phyloP scores from a whole-genome alignment of 2,329 filamentous ascomycete genomes.

The Nannizziopsis barbatae region DNA sequence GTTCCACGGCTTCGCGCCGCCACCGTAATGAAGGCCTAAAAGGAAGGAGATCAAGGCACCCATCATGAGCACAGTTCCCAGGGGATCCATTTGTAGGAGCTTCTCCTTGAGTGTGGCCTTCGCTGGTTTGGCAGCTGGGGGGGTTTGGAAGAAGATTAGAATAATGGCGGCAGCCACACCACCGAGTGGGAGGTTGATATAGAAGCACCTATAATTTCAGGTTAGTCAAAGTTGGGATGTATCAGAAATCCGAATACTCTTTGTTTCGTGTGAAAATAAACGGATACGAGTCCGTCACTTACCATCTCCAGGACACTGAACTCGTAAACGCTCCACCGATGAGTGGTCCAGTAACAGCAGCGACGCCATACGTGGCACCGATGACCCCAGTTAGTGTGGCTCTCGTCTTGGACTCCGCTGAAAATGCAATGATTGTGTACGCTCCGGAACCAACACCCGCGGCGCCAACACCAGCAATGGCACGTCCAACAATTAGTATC shows the following conservation, averaged over 20 bases:
- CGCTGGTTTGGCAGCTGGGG: constrained; percentile 4
- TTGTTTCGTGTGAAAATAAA: too few species aligned
- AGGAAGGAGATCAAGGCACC: constrained; percentile 37
- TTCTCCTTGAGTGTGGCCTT: constrained; percentile 19
- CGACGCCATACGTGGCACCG: constrained; percentile 33
- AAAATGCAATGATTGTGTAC: constrained; percentile 33
- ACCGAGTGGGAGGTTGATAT: constrained; percentile 31
- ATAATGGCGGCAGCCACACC: constrained; percentile 17
- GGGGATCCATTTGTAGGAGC: constrained; percentile 28
- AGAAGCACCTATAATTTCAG: too few species aligned
- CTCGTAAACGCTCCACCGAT: constrained; percentile 36
- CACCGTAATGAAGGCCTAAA: constrained; percentile 41
- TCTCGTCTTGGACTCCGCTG: constrained; percentile 30
- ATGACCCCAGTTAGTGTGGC: constrained; percentile 29
- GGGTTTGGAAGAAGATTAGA: constrained; percentile 20
- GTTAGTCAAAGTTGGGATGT: too few species aligned
- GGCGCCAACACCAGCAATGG: constrained; percentile 30
- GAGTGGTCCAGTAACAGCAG: constrained; percentile 7
- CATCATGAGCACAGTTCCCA: constrained; percentile 38
- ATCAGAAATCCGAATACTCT: too few species aligned
- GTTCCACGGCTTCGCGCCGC: constrained; percentile 36
- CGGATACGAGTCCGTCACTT: too few species aligned
- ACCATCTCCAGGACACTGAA: constrained; percentile 33
- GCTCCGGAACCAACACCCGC: constrained; percentile 31
- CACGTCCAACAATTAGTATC: constrained; percentile 32